Base-by-base conservation (phyloP, 2,329 filamentous ascomycete species). In the Fusarium guadeloupense region DNA sequence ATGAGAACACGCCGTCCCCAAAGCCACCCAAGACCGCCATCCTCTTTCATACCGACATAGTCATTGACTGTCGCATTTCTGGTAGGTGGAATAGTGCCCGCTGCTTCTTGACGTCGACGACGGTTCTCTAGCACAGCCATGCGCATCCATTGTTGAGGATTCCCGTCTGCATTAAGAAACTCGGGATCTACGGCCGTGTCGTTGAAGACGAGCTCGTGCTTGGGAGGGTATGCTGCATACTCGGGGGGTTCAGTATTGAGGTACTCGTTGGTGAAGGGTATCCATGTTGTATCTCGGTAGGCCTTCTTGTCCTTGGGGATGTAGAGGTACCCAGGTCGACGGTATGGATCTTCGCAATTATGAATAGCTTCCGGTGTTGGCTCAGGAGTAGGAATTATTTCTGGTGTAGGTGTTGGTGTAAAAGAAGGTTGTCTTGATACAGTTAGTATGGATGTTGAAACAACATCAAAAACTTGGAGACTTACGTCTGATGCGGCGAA, bases 171-270 rank as follows among this genome's bases (percentile, higher is more conserved):
- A 2, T 66, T 44, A 1, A 65, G 58, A 3, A 50, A 63, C 7
- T 59, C 58, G 6, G 49, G 23, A 4, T 63, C 62, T 9, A 63
- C 71, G 2, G 80, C 72, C 0, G 87, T 89, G 19, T 89, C 89
- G 65, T 92, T 92, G 7, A 87, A 89, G 74, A 92, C 91, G 16
- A 91, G 85, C 1, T 85, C 76, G 4, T 60, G 45, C 5, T 39
- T 41, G 0, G 66, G 56, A 21, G 77, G 73, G 4, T 76, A 59
- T 8, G 74, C 66, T 6, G 89, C 71, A 2, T 78, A 68, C 5
- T 78, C 67, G 0, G 82, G 83, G 0, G 77, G 72, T 2, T 79
- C 71, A 5, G 89, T 85, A 56, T 92, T 89, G 0, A 85, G 81
- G 60, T 91, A 93, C 3, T 53, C 58, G 8, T 59, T 35, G 0